Percentiles rank a stretch among this genome's conserved stretches.
These are phyloP conservation scores for Colletotrichum phormii DNA, from an alignment of 2,329 filamentous ascomycete species.

Conservation along the genomic window DNA sequence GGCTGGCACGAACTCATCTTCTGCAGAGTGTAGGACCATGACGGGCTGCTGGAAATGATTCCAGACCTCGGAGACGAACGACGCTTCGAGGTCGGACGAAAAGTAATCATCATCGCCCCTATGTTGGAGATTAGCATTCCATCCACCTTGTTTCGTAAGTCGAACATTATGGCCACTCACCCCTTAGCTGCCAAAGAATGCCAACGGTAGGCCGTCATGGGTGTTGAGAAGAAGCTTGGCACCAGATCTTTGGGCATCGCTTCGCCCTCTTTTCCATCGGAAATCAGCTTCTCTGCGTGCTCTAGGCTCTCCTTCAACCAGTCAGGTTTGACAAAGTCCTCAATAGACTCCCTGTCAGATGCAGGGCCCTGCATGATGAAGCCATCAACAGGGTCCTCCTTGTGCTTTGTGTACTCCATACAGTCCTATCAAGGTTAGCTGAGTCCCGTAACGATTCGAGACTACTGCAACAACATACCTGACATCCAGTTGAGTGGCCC, in stretches of 20 bases:
- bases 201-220: constrained; percentile 65
- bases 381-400: constrained; percentile 71
- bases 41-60: constrained; percentile 69
- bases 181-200: constrained; percentile 61
- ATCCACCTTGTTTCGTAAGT: neutral
- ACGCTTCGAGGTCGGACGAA: constrained; percentile 77
- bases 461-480: constrained; percentile 49
- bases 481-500: constrained; percentile 70
- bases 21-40: constrained; percentile 72
- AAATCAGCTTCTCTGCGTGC: constrained; percentile 65
- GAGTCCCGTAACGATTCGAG: neutral
- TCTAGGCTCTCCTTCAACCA: constrained; percentile 58
- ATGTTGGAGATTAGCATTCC: neutral
- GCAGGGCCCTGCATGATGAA: constrained; percentile 85
- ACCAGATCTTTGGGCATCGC: constrained; percentile 63
- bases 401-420: constrained; percentile 63
- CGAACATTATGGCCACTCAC: constrained; percentile 50
- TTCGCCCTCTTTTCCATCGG: constrained; percentile 64
- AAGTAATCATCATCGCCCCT: constrained; percentile 89
- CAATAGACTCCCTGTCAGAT: constrained; percentile 77
- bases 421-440: constrained; percentile 57
- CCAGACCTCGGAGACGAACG: constrained; percentile 73
- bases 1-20: constrained; percentile 74
- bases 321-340: constrained; percentile 55
- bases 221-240: constrained; percentile 53